A percentile compares a stretch with the other conserved stretches of the same genome.
These are phyloP conservation scores for Hypomontagnella submonticulosa DNA, from an alignment of 495 filamentous ascomycete species.

Conservation along the genomic window DNA sequence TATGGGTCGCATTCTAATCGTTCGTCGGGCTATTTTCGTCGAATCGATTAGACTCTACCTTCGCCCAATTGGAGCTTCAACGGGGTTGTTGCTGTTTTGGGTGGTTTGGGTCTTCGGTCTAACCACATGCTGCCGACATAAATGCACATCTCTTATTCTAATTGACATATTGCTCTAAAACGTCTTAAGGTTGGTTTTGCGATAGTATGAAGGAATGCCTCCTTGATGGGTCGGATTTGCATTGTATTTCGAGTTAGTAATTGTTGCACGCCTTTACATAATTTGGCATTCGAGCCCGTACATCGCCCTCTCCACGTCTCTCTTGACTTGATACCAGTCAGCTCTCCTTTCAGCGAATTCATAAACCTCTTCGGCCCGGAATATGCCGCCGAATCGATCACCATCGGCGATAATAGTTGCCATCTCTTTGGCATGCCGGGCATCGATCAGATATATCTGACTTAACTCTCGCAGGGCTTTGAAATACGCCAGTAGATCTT, in stretches of 20 bases:
- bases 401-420: slow-evolving; percentile 93
- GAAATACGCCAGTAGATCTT: slow-evolving; percentile 87
- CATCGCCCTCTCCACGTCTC: slow-evolving; percentile 94
- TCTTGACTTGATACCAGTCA: slow-evolving; percentile 91
- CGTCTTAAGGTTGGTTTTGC: slow-evolving; percentile 8
- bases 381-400: slow-evolving; percentile 89
- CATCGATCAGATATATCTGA: slow-evolving; percentile 94
- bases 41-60: slow-evolving; percentile 2
- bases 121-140: slow-evolving; percentile 3
- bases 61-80: neutral
- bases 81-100: neutral
- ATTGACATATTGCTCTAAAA: neutral
- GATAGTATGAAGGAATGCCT: neutral
- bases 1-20: slow-evolving; percentile 18
- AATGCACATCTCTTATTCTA: neutral
- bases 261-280: slow-evolving; percentile 68
- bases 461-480: slow-evolving; percentile 89
- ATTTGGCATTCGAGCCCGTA: slow-evolving; percentile 91
- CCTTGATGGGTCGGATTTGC: neutral
- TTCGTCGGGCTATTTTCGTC: slow-evolving; percentile 19
- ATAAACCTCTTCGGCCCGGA: slow-evolving; percentile 94
- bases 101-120: neutral
- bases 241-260: neutral
- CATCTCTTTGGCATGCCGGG: slow-evolving; percentile 90
- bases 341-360: slow-evolving; percentile 94